phyloP scores from a whole-genome alignment of 352 stramenopile genomes.

The Pythium monospermum region DNA sequence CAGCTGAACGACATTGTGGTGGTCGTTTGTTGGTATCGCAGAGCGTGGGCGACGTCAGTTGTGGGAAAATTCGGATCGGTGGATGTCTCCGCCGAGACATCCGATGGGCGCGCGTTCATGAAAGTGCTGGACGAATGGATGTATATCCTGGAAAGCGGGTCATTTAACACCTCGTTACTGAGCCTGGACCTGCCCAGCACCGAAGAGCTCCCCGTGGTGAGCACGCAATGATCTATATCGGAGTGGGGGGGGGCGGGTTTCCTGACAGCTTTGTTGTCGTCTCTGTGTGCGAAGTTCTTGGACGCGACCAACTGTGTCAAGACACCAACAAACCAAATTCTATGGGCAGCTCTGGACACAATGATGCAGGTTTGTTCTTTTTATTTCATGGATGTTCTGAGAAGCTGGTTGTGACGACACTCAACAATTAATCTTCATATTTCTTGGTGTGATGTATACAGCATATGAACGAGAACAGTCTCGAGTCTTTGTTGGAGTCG shows the following conservation, averaged over 20 bases:
- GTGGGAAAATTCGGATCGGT: slow-evolving; percentile 55
- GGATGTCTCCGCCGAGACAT: slow-evolving; percentile 42
- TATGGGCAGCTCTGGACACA: slow-evolving; percentile 80
- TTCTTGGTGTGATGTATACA: slow-evolving; percentile 15
- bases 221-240: neutral
- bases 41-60: slow-evolving; percentile 56
- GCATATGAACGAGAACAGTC: slow-evolving; percentile 75
- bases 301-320: slow-evolving; percentile 69
- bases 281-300: slow-evolving; percentile 45
- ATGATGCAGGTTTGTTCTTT: slow-evolving; percentile 80
- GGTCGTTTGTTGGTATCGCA: slow-evolving; percentile 14
- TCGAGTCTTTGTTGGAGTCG: slow-evolving; percentile 75
- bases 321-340: slow-evolving; percentile 64
- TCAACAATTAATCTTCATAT: neutral
- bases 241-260: too few relatives aligned
- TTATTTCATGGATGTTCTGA: too few relatives aligned
- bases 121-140: slow-evolving; percentile 84
- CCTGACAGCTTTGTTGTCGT: neutral
- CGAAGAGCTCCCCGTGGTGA: slow-evolving; percentile 62
- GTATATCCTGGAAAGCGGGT: slow-evolving; percentile 76
- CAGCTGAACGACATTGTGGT: neutral
- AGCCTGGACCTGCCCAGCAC: slow-evolving; percentile 65
- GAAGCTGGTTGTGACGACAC: too few relatives aligned
- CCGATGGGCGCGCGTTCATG: slow-evolving; percentile 42
- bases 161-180: slow-evolving; percentile 67